Evolutionary conservation across 31 red algal species (phyloP).

Genomic region (Porphyra umbilicalis): DNA sequence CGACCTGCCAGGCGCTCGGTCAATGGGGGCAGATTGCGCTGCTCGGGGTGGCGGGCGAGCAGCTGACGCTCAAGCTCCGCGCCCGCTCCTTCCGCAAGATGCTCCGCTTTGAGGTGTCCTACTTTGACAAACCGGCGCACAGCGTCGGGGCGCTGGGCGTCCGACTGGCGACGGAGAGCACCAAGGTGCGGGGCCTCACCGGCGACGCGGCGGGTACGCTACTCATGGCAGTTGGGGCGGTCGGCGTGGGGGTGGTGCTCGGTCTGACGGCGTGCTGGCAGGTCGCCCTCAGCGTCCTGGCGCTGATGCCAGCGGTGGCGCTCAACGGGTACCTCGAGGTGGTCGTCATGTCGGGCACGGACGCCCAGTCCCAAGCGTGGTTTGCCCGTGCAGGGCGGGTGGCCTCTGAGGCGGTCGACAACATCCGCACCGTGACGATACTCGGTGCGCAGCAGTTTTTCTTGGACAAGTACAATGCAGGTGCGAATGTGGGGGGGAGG

Average conservation of each 20-base stretch:
- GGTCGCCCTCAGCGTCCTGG: constrained; percentile 53
- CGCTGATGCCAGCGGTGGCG: constrained; percentile 57
- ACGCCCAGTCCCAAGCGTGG: constrained; percentile 34
- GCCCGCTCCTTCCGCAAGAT: constrained; percentile 26
- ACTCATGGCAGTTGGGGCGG: constrained; percentile 17
- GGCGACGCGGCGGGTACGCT: constrained; percentile 46
- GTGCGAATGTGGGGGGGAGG: too few species aligned
- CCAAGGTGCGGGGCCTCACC: constrained; percentile 41
- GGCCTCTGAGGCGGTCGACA: constrained; percentile 83
- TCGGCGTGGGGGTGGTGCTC: constrained; percentile 44
- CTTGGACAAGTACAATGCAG: constrained; percentile 29
- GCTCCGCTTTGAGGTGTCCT: constrained; percentile 58
- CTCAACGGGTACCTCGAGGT: constrained; percentile 55
- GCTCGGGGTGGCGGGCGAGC: constrained; percentile 52
- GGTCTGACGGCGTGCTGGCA: constrained; percentile 58
- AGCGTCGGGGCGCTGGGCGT: constrained; percentile 43
- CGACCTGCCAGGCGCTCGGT: constrained; percentile 21
- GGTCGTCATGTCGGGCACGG: constrained; percentile 45
- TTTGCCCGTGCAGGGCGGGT: constrained; percentile 50
- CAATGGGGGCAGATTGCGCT: constrained; percentile 34
- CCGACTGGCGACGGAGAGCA: constrained; percentile 51
- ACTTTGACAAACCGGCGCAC: constrained; percentile 59
- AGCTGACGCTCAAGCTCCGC: constrained; percentile 42
- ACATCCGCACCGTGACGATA: constrained; percentile 52
- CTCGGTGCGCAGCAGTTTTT: constrained; percentile 66